phyloP scores from a whole-genome alignment of 1,284 basidiomycete species.

The Paramarasmius palmivorus region DNA sequence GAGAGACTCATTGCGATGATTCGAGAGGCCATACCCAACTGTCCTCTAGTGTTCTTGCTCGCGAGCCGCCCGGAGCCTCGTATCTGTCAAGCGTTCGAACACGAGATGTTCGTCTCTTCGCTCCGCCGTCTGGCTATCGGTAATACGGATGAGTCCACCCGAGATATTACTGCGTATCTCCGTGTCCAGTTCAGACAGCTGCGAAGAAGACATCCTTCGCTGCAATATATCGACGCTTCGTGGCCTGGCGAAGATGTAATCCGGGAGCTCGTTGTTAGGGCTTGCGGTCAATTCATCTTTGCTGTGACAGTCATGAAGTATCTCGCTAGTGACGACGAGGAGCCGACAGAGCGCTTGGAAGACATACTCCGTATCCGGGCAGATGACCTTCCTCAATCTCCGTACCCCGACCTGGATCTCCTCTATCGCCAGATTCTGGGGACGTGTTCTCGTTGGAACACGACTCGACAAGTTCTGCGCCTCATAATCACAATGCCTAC shows the following conservation, averaged over 20 bases:
- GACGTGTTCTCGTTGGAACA: neutral
- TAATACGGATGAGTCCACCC: neutral
- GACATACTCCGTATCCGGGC: neutral
- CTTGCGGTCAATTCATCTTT: neutral
- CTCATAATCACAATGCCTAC: no score
- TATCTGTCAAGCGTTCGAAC: neutral
- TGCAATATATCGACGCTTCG: neutral
- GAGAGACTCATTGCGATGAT: neutral
- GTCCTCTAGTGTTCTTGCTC: neutral
- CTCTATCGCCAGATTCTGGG: neutral
- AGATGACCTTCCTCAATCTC: neutral
- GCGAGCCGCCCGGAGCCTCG: neutral
- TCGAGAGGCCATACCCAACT: neutral
- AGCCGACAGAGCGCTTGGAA: neutral
- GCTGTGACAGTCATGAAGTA: neutral
- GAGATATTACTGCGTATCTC: neutral
- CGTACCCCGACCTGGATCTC: conserved; percentile 1
- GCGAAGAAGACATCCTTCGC: neutral
- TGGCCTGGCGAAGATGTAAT: neutral
- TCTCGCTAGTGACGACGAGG: neutral
- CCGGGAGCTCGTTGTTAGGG: neutral
- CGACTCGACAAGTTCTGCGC: no score
- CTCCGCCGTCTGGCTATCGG: neutral
- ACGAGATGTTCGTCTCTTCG: neutral
- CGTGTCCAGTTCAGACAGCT: neutral